Evolutionary conservation across 169 alveolate species (phyloP), one percentile per base, ranked within the genome.

Genomic region (Cryptosporidium felis): DNA sequence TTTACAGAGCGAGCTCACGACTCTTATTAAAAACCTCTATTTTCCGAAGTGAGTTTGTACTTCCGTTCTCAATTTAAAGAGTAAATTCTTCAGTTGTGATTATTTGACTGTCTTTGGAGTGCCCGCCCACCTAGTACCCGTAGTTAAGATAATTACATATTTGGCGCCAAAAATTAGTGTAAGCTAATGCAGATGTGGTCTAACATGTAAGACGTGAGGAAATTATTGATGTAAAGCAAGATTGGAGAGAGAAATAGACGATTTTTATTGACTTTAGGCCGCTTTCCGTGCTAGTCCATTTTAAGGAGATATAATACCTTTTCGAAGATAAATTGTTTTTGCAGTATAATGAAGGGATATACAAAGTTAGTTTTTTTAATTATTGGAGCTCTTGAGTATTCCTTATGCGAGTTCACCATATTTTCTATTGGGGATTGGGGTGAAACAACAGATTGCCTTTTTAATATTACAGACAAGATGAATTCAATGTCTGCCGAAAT

Each of bases 361-460:
- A 9, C 16, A 18, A 10, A 56, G 42, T 3, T 16, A 0, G 36
- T 56, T 16, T 23, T 56, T 30, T 56, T 56, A 16, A 56, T 56
- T 56, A 9, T 56, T 9, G 23, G 63, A 6, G 34, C 32, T n/a
- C 34, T 56, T 28, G 32, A 3, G 3, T 28, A 10, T 21, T 56
- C 63, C 18, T 56, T 26, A 14, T 74, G 74, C 38, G 74, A 74
- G 56, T 42, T 74, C 21, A 74, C 66, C 16, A 59, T 56, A n/a
- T 74, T 74, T 53, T 53, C 56, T 38, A 74, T 74, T 40, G 85
- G 74, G 14, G 85, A 74, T 23, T 74, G 85, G 85, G 85, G 85
- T 14, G 59, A 74, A 53, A 56, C 21, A 28, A 74, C 67, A 2
- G 59, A 36, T 0, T 74, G 85, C 59, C 58, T 53, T 18, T 5